Evolutionary conservation across 768 basidiomycete species (phyloP).

Genomic region (Myochromella boudieri): DNA sequence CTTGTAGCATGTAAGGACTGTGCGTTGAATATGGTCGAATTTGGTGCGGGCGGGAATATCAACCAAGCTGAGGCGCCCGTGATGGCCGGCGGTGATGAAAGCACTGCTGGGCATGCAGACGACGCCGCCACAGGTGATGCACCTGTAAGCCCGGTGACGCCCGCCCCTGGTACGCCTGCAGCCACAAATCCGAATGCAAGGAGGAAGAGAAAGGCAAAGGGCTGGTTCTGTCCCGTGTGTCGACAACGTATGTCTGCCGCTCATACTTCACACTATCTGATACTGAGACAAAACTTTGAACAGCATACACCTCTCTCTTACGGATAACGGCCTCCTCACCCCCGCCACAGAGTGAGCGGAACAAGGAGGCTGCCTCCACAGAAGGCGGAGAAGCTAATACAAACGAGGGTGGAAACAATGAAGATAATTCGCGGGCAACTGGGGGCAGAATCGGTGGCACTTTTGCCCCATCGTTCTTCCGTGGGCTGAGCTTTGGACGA

Average conservation of each 20-base stretch:
- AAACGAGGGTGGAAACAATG: too few relatives aligned
- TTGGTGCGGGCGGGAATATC: conserved; percentile 89
- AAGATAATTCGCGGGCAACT: conserved; percentile 9
- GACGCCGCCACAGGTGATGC: conserved; percentile 24
- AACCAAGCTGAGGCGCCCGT: conserved; percentile 51
- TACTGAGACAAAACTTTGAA: conserved; percentile 4
- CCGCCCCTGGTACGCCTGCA: conserved; percentile 22
- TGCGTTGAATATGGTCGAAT: conserved; percentile 96
- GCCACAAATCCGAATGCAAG: conserved; percentile 43
- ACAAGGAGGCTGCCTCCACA: conserved; percentile 12
- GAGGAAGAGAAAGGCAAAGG: conserved; percentile 91
- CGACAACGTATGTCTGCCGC: conserved; percentile 75
- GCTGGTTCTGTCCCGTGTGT: conserved; percentile 97
- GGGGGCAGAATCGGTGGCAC: conserved; percentile 9
- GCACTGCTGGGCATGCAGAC: conserved; percentile 23
- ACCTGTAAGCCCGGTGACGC: conserved; percentile 26
- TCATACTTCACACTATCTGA: not conserved
- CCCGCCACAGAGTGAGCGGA: conserved; percentile 6
- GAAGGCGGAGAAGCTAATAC: not conserved
- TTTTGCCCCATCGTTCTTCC: conserved; percentile 17
- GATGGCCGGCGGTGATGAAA: conserved; percentile 21
- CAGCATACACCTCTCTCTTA: conserved; percentile 87
- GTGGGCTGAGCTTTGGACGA: conserved; percentile 20
- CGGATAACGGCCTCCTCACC: conserved; percentile 75
- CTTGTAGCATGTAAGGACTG: conserved; percentile 95